Conservation (phyloP, 768 basidiomycete species). For the Kwoniella heveanensis region DNA sequence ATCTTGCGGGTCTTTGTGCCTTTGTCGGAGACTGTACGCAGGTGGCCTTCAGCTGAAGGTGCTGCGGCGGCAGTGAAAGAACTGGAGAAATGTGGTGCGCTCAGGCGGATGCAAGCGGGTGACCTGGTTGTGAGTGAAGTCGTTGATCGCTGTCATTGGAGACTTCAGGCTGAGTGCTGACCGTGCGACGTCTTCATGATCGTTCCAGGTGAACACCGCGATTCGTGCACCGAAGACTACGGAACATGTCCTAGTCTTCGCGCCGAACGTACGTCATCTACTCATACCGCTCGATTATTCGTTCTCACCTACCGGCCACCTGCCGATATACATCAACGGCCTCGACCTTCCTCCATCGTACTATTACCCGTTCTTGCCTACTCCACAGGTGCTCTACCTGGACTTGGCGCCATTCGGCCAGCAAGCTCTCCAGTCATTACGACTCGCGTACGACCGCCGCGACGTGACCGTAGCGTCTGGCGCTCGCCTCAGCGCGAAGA, state of each 20-base stretch:
- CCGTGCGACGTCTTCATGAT: background rate
- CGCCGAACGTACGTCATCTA: slow-evolving; percentile 47
- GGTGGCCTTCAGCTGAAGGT: slow-evolving; percentile 54
- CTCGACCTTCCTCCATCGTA: slow-evolving; percentile 54
- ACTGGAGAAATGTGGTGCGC: slow-evolving; percentile 53
- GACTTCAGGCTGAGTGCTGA: slow-evolving; percentile 19
- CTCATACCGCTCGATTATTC: slow-evolving; percentile 52
- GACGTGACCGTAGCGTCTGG: slow-evolving; percentile 53
- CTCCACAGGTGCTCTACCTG: slow-evolving; percentile 51
- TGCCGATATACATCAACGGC: slow-evolving; percentile 52
- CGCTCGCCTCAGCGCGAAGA: slow-evolving; percentile 51
- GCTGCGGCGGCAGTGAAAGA: slow-evolving; percentile 42
- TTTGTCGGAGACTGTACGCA: slow-evolving; percentile 40
- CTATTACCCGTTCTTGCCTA: slow-evolving; percentile 51
- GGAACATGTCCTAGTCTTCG: slow-evolving; percentile 50
- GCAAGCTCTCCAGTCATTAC: slow-evolving; percentile 35
- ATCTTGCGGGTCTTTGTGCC: slow-evolving; percentile 54
- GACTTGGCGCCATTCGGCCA: slow-evolving; percentile 50
- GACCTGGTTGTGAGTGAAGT: slow-evolving; percentile 44
- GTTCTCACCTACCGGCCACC: slow-evolving; percentile 38
- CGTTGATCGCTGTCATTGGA: background rate
- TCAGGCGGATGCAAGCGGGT: slow-evolving; percentile 42
- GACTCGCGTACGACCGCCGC: slow-evolving; percentile 52
- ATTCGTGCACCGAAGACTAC: slow-evolving; percentile 39
- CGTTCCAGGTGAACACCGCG: slow-evolving; percentile 48